These are phyloP conservation scores for Kodamaea sp. DNA, from an alignment of 1,139 yeast species.

Conservation along the genomic window DNA sequence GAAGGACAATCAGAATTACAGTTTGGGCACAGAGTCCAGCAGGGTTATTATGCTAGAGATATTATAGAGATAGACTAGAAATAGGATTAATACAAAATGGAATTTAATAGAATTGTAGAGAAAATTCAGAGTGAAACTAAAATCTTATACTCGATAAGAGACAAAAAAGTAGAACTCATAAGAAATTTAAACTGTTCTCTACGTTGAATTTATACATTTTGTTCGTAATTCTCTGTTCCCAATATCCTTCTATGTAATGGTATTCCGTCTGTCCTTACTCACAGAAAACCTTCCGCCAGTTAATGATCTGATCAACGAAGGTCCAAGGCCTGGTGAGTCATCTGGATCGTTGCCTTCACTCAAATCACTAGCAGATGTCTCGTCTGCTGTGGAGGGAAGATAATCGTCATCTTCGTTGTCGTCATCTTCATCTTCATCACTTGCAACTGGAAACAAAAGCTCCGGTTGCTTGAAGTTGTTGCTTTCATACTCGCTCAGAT, in stretches of 20 bases:
- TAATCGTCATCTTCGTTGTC: conserved; percentile 11
- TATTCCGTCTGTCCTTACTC: conserved; percentile 7
- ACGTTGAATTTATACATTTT: too few relatives aligned
- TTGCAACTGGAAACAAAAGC: conserved; percentile 9
- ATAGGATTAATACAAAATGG: too few relatives aligned
- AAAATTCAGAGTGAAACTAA: too few relatives aligned
- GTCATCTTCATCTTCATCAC: conserved; percentile 15
- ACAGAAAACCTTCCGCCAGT: neutral
- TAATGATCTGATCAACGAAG: neutral
- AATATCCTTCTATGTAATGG: conserved; percentile 8
- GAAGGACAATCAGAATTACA: neutral
- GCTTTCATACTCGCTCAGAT: conserved; percentile 21
- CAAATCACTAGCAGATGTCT: conserved; percentile 5
- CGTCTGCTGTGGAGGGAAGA: conserved; percentile 11
- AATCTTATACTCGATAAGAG: neutral
- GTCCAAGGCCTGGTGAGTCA: neutral
- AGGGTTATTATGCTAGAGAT: too few relatives aligned
- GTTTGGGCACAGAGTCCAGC: too few relatives aligned
- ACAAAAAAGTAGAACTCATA: neutral
- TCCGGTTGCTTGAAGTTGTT: conserved; percentile 2
- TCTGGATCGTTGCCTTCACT: conserved; percentile 2
- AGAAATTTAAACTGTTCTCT: too few relatives aligned
- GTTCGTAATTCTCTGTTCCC: too few relatives aligned
- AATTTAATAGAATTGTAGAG: too few relatives aligned
- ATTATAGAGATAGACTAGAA: too few relatives aligned